These are phyloP conservation scores for Aspergillus sp. DNA, from an alignment of 2,329 filamentous ascomycete species.

Conservation along the genomic window DNA sequence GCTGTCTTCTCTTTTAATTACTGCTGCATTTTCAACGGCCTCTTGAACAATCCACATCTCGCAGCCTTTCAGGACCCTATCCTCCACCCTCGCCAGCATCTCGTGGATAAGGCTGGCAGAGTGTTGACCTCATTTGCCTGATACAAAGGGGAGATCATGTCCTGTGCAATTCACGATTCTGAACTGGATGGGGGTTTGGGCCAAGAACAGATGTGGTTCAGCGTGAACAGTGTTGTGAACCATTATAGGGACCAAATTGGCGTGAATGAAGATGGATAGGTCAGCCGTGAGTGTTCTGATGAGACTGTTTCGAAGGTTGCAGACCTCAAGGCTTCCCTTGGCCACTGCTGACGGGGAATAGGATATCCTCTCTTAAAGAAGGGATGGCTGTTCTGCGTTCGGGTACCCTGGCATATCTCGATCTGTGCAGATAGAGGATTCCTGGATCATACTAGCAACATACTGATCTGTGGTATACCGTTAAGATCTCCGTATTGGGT, in stretches of 20 bases:
- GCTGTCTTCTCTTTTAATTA: slow-evolving; percentile 14
- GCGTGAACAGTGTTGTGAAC: slow-evolving; percentile 12
- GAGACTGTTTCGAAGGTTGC: slow-evolving; percentile 1
- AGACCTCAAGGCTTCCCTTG: neutral
- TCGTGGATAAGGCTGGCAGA: slow-evolving; percentile 14
- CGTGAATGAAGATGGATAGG: slow-evolving; percentile 13
- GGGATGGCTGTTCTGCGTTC: neutral
- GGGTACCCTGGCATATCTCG: neutral
- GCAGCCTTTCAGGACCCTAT: slow-evolving; percentile 13
- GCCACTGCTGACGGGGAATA: neutral
- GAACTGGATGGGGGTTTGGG: slow-evolving; percentile 9
- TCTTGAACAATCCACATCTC: slow-evolving; percentile 15
- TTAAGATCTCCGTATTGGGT: too few species aligned
- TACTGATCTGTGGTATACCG: too few species aligned
- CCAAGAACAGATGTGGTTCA: slow-evolving; percentile 14
- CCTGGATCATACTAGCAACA: too few species aligned
- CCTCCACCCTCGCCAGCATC: slow-evolving; percentile 12
- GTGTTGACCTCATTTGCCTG: slow-evolving; percentile 5
- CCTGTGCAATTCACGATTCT: slow-evolving; percentile 10
- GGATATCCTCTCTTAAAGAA: neutral
- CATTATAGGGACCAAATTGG: slow-evolving; percentile 14
- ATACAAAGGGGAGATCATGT: slow-evolving; percentile 7
- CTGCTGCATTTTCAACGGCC: slow-evolving; percentile 17
- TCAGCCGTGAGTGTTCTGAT: slow-evolving; percentile 5
- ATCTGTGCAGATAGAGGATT: too few species aligned